These are phyloP conservation scores for Brassica nigra DNA, from an alignment of 345 rosid genomes.

Conservation along the genomic window DNA sequence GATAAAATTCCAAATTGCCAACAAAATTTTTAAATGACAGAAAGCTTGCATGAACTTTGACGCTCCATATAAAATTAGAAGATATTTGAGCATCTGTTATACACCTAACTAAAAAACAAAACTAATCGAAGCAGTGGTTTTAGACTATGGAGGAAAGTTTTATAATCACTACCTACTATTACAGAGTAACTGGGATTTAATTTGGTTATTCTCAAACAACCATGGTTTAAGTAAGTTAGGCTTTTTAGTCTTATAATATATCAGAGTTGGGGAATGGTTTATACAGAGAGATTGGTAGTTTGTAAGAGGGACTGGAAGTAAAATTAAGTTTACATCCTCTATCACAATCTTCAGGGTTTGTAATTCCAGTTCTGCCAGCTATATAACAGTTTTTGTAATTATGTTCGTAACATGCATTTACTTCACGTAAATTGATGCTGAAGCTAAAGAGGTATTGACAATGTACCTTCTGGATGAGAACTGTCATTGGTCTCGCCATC, in stretches of 20 bases:
- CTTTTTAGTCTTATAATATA: constrained; percentile 18
- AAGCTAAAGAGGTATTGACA: constrained; percentile 20
- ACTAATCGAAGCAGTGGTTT: neutral
- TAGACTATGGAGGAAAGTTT: neutral
- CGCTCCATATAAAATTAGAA: constrained; percentile 24
- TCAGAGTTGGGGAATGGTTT: neutral
- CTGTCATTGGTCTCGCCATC: constrained; percentile 75
- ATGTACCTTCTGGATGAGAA: constrained; percentile 79
- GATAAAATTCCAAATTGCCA: neutral
- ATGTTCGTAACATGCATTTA: neutral
- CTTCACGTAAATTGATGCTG: neutral
- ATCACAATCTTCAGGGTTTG: neutral
- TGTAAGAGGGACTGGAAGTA: constrained; percentile 2
- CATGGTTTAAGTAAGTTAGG: constrained; percentile 9
- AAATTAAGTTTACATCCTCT: neutral
- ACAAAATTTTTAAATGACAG: neutral
- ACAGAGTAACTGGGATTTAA: constrained; percentile 8
- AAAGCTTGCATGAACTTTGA: constrained; percentile 20
- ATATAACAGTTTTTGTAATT: neutral
- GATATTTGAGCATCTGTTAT: constrained; percentile 7
- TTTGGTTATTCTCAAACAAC: neutral
- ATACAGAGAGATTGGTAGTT: neutral
- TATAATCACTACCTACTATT: neutral
- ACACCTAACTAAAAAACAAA: constrained; percentile 14
- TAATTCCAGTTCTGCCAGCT: constrained; percentile 12